These are phyloP conservation scores for Lantana camara DNA, from an alignment of 257 asterid genomes.

Conservation along the genomic window DNA sequence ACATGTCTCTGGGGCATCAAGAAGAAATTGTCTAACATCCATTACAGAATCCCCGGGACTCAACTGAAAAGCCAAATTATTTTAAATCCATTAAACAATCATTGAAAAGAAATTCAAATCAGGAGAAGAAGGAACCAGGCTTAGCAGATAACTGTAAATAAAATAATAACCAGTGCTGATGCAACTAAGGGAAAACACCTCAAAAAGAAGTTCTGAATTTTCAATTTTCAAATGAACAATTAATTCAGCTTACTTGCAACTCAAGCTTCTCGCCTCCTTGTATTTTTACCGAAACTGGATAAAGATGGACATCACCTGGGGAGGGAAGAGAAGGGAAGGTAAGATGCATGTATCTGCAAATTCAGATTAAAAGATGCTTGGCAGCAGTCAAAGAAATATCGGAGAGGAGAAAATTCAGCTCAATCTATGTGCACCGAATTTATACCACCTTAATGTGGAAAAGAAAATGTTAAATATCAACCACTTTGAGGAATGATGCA, in stretches of 20 bases:
- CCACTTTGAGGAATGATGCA: neutral
- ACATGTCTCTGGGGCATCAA: constrained; percentile 81
- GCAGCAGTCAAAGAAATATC: neutral
- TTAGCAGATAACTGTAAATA: neutral
- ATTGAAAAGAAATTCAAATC: neutral
- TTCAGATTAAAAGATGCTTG: neutral
- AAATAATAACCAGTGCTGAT: neutral
- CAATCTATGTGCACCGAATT: neutral
- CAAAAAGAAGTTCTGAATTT: neutral
- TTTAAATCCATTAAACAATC: constrained; percentile 16
- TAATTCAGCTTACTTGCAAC: constrained; percentile 49
- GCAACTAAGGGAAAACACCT: neutral
- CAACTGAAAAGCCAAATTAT: constrained; percentile 49
- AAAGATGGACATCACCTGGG: constrained; percentile 65
- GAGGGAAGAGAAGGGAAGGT: constrained; percentile 5
- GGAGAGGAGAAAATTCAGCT: neutral
- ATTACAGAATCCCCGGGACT: constrained; percentile 85
- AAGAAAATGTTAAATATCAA: neutral
- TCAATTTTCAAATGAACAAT: neutral
- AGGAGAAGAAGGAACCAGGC: neutral
- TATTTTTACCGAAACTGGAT: constrained; percentile 65
- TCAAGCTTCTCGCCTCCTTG: constrained; percentile 70
- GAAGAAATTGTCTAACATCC: constrained; percentile 89
- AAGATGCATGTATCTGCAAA: neutral
- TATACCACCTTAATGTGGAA: neutral